phyloP scores from a whole-genome alignment of 2,329 filamentous ascomycete genomes.

The Trichoderma atrobrunneum region DNA sequence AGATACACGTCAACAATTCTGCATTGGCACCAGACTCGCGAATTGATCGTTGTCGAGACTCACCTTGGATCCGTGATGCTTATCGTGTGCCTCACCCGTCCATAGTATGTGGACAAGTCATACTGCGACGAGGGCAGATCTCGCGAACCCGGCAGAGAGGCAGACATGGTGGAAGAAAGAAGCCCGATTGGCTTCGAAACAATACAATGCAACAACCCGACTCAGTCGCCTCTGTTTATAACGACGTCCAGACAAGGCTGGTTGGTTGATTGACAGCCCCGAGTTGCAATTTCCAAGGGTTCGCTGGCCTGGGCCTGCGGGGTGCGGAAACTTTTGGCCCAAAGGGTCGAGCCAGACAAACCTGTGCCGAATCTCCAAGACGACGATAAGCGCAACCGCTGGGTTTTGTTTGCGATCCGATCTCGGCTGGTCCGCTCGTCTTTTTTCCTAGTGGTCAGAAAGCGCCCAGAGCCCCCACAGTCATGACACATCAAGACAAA shows the following conservation, averaged over 20 bases:
- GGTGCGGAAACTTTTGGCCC: conserved; percentile 16
- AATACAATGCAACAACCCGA: neutral
- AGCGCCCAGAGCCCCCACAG: neutral
- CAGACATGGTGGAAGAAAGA: conserved; percentile 50
- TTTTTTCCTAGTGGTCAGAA: neutral
- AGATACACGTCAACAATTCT: neutral
- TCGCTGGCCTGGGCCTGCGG: conserved; percentile 11
- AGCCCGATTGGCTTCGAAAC: conserved; percentile 8
- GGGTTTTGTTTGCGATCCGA: conserved; percentile 14
- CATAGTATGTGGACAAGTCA: conserved; percentile 92
- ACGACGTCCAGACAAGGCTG: neutral
- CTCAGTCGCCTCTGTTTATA: neutral
- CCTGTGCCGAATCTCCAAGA: conserved; percentile 18
- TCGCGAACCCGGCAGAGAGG: conserved; percentile 64
- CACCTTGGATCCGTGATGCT: conserved; percentile 94
- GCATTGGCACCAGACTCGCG: no score
- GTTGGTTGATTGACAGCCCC: neutral
- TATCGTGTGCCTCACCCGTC: conserved; percentile 83
- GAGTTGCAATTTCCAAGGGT: neutral
- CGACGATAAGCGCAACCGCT: conserved; percentile 23
- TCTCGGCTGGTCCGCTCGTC: conserved; percentile 15
- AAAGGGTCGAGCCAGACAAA: conserved; percentile 8
- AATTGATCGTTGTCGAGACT: conserved; percentile 38
- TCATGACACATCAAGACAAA: neutral
- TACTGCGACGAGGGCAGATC: conserved; percentile 90